Base-by-base conservation (phyloP, 495 filamentous ascomycete species). In the Hypoxylon intermedium region DNA sequence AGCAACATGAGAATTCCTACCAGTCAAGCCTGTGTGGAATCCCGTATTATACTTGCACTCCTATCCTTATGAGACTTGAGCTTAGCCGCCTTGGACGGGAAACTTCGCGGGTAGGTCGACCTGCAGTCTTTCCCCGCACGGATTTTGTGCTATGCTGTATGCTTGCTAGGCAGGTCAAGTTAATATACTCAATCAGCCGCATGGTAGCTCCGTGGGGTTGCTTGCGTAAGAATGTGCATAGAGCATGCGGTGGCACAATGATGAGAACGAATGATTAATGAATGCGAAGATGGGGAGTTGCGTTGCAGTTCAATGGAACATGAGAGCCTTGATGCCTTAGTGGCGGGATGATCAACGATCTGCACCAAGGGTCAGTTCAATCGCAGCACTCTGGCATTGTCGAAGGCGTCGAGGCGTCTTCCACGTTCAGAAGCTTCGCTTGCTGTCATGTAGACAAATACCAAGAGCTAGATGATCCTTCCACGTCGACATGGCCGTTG, bases 101-200 rank as follows among this genome's bases (percentile, higher is more conserved):
- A 12, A 18, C 13, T 9, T 49, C 21, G 33, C 26, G 24, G 54
- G 5, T 20, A 18, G 9, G 47, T 47, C 33, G 53, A 41, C 26
- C 23, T 49, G 24, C 49, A 51, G 13, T 11, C 13, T 60, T 37
- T 47, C 31, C 45, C 52, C 43, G 18, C 44, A 37, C 13, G 9
- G 19, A 33, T 12, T 16, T 2, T 31, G 46, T 53, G 46, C 46
- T 36, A 31, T 38, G 42, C 26, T n/a, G 56, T 20, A 31, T 33
- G 46, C 31, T 36, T 31, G 46, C 36, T 55, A 21, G 28, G 40
- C 33, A n/a, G n/a, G n/a, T 42, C 28, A 38, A 53, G 44, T 48
- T 31, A 48, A 65, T 36, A 41, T 21, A 57, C 24, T 60, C 16
- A 24, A 60, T 65, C 45, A 65, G 62, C 62, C 62, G 62, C 62